These are phyloP conservation scores for Podaxis sp. DNA, from an alignment of 768 basidiomycete genomes.

Conservation along the genomic window DNA sequence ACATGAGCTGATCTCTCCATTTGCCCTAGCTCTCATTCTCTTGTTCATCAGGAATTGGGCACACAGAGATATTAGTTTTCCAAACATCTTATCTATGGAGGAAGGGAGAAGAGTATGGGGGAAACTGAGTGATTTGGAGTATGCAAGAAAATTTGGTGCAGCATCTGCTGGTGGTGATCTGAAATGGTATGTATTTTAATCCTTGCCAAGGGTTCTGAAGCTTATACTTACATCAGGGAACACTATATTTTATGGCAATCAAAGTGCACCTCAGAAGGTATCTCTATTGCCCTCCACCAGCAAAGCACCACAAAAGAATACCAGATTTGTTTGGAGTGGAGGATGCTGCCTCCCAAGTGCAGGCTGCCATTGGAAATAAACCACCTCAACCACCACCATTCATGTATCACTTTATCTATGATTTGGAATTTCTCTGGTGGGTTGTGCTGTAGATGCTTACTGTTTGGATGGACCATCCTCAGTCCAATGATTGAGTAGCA, in stretches of 20 bases:
- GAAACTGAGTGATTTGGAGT: slow-evolving; percentile 10
- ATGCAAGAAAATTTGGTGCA: neutral
- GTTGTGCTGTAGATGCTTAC: neutral
- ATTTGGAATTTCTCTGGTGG: neutral
- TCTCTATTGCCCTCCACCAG: neutral
- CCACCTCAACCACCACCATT: neutral
- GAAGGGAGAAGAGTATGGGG: neutral
- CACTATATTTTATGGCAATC: neutral
- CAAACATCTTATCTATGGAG: neutral
- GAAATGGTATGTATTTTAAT: neutral
- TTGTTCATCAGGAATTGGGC: slow-evolving; percentile 1
- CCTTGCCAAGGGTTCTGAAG: neutral
- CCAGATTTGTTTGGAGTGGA: neutral
- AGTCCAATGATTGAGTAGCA: neutral
- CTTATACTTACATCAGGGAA: neutral
- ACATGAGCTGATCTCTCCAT: neutral
- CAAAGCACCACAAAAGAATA: neutral
- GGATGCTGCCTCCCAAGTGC: neutral
- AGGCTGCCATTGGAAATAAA: too few relatives aligned
- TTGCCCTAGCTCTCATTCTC: neutral
- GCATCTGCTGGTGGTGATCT: neutral
- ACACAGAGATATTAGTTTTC: slow-evolving; percentile 3
- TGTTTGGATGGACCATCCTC: neutral
- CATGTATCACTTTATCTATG: neutral
- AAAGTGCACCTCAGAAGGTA: neutral